phyloP scores from a whole-genome alignment of 2,329 filamentous ascomycete species.

The Hypoxylon sp. region DNA sequence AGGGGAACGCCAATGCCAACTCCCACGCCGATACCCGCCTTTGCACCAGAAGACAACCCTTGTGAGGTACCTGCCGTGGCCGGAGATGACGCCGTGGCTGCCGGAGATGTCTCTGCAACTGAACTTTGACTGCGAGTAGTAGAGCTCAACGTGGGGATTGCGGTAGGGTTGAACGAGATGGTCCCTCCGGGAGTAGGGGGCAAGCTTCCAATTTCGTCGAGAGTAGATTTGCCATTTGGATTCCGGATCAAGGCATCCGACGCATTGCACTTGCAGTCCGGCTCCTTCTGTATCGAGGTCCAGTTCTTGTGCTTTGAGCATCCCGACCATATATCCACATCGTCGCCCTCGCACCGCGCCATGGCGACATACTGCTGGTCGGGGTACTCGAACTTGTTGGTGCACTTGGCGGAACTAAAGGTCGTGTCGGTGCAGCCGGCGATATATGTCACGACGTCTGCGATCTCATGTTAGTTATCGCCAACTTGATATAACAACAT shows the following conservation, averaged over 20 bases:
- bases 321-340: constrained; percentile 47
- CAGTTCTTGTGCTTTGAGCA: constrained; percentile 44
- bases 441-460: constrained; percentile 49
- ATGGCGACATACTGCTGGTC: constrained; percentile 49
- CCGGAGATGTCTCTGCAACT: neutral
- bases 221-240: constrained; percentile 44
- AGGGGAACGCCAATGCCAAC: constrained; percentile 45
- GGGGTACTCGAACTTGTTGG: constrained; percentile 47
- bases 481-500: neutral
- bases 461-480: constrained; percentile 25
- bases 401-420: constrained; percentile 45
- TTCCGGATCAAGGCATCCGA: constrained; percentile 46
- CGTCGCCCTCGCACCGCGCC: constrained; percentile 48
- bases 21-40: constrained; percentile 45
- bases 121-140: constrained; percentile 6
- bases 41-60: constrained; percentile 41
- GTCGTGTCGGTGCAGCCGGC: constrained; percentile 49
- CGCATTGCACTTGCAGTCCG: constrained; percentile 47
- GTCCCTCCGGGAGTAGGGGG: constrained; percentile 48
- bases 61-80: constrained; percentile 9
- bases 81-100: constrained; percentile 25
- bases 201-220: constrained; percentile 44
- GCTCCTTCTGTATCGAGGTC: constrained; percentile 45
- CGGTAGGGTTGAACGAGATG: constrained; percentile 49
- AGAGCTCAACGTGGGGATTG: constrained; percentile 38